Conservation (phyloP, 176 grass and related monocot genomes). For the Oryza meridionalis region DNA sequence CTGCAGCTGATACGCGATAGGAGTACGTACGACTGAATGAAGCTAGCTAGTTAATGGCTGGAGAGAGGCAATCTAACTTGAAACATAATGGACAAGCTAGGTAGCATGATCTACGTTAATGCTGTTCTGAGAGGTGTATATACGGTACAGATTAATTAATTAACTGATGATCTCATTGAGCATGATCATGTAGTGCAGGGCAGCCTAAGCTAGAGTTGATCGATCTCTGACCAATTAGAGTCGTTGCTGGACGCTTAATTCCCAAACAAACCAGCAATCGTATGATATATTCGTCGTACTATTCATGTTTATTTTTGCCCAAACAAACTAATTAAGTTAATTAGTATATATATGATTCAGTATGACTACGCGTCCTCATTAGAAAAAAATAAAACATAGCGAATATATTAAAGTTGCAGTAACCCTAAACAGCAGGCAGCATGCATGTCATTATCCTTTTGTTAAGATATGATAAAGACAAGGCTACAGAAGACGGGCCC, state of each 20-base stretch:
- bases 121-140: no score
- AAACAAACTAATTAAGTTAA: neutral
- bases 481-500: slow-evolving; percentile 28
- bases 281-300: neutral
- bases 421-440: slow-evolving; percentile 56
- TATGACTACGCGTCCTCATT: neutral
- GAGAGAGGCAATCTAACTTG: no score
- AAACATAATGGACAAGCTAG: no score
- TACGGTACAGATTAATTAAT: no score
- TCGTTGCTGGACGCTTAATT: neutral
- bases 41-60: neutral
- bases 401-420: slow-evolving; percentile 35
- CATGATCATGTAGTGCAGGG: no score
- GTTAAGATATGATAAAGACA: slow-evolving; percentile 51
- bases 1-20: neutral
- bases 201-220: neutral
- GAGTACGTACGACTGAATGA: neutral
- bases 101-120: no score
- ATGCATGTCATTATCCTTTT: slow-evolving; percentile 48
- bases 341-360: neutral
- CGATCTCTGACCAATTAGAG: neutral
- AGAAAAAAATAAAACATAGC: slow-evolving; percentile 9
- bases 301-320: neutral
- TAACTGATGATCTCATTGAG: no score
- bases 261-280: neutral